Conservation (phyloP, 2,329 filamentous ascomycete genomes). For the Nigrospora oryzae region DNA sequence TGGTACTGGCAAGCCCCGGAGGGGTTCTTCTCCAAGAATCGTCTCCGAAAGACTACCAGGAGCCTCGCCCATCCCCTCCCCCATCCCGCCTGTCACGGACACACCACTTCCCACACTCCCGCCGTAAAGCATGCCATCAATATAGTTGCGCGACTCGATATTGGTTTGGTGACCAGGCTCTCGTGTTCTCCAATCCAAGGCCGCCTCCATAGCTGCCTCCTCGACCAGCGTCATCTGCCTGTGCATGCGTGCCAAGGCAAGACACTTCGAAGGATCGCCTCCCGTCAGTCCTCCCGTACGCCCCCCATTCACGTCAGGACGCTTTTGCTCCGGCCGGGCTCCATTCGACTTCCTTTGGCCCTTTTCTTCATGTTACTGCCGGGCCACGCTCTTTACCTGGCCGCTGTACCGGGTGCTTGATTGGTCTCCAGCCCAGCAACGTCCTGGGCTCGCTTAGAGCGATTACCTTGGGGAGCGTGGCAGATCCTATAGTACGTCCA, state of each 20-base stretch:
- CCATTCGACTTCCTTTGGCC: constrained; percentile 27
- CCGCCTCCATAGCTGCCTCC: constrained; percentile 17
- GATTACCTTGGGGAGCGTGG: constrained; percentile 13
- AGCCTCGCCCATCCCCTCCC: constrained; percentile 5
- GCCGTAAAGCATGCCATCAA: constrained; percentile 31
- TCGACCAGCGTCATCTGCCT: constrained; percentile 20
- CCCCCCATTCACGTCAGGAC: constrained; percentile 3
- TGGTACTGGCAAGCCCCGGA: constrained; percentile 3
- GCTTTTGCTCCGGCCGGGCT: constrained; percentile 24
- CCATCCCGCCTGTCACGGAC: constrained; percentile 6
- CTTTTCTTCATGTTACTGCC: constrained; percentile 23
- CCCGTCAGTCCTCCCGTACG: background rate
- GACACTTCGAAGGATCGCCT: no score
- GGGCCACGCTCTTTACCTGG: constrained; percentile 20
- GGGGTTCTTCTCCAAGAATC: constrained; percentile 1
- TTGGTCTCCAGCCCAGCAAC: background rate
- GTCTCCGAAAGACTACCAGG: background rate
- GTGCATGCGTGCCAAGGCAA: constrained; percentile 30
- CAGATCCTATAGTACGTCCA: constrained; percentile 19
- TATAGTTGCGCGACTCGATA: constrained; percentile 33
- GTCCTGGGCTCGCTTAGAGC: background rate
- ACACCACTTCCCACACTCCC: constrained; percentile 20
- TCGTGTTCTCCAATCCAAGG: constrained; percentile 26
- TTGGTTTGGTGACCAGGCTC: constrained; percentile 26
- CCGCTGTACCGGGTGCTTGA: constrained; percentile 12